phyloP scores from a whole-genome alignment of 495 filamentous ascomycete species.

The Penicillium steckii region DNA sequence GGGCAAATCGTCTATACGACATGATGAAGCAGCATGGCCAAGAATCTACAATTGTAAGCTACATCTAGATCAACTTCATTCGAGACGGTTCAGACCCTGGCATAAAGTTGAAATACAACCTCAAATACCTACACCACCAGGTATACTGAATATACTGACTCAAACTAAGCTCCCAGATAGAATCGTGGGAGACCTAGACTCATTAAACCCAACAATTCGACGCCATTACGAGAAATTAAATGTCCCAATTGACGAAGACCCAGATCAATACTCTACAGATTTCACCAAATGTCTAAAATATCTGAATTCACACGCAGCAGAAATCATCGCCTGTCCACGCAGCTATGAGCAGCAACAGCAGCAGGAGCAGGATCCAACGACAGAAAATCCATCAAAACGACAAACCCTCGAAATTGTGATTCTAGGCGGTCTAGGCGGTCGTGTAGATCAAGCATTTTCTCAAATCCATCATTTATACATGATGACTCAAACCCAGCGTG shows the following conservation, averaged over 20 bases:
- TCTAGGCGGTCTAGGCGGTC: slow-evolving; percentile 81
- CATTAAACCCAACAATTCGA: slow-evolving; percentile 56
- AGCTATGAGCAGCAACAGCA: too few species aligned
- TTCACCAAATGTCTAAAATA: slow-evolving; percentile 73
- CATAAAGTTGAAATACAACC: too few species aligned
- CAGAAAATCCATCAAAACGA: too few species aligned
- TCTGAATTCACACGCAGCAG: slow-evolving; percentile 40
- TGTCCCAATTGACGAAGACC: slow-evolving; percentile 59
- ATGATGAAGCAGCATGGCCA: slow-evolving; percentile 30
- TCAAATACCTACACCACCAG: too few species aligned
- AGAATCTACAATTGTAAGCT: slow-evolving; percentile 41
- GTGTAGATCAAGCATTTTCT: slow-evolving; percentile 89
- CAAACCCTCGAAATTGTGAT: slow-evolving; percentile 56
- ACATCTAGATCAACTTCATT: too few species aligned
- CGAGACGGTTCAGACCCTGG: too few species aligned
- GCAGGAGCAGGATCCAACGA: too few species aligned
- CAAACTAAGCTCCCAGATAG: slow-evolving; percentile 52
- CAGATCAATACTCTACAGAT: slow-evolving; percentile 84
- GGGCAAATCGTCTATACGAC: slow-evolving; percentile 78
- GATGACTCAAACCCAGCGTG: slow-evolving; percentile 30
- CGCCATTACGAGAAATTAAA: slow-evolving; percentile 56
- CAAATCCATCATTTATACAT: slow-evolving; percentile 75
- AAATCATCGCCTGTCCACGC: slow-evolving; percentile 26
- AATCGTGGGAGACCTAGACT: slow-evolving; percentile 91
- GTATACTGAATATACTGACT: background rate